Evolutionary conservation across 139 green algal species (phyloP), one percentile per base, ranked within the genome.

Genomic region (Ulvella scutata): DNA sequence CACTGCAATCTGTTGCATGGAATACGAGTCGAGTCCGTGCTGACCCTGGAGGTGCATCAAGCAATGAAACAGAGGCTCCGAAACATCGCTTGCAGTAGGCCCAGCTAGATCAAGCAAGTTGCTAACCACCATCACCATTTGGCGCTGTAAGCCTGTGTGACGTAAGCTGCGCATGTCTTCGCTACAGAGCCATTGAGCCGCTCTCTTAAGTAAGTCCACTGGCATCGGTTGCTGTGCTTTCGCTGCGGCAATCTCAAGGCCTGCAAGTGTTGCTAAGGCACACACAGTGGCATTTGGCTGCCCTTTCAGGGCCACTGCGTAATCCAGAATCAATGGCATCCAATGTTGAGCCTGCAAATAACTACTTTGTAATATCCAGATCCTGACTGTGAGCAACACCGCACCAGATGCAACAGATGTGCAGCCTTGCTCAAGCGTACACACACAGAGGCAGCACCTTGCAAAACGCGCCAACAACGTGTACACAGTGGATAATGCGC

Each of bases 181-280:
- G 13, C 33, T 28, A 78, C 26, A 7, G 67, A 31, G 73, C 37
- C 43, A 73, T 21, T 73, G 72, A 23, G 38, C 44, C 75, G 43
- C 73, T 61, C 37, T 43, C 62, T 74, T 72, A 62, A 38, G 37
- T 10, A 34, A 77, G 74, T 43, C 75, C 28, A n/a, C 29, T 9
- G 72, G 38, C n/a, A 37, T 40, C n/a, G 23, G 21, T 40, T 78
- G 73, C 13, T 37, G 21, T 29, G 80, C 76, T 29, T 31, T 39
- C 6, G 74, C 79, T 2, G 85, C 85, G 13, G 86, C 84, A 43
- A 87, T 75, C 29, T 90, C 37, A 67, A 92, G 62, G 4, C 79
- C 84, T 2, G 87, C 83, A 34, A 90, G 74, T 21, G 92, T 80
- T 26, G 90, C 85, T n/a, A 94, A 82, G 1, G 81, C 79, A 37